phyloP scores from a whole-genome alignment of 495 filamentous ascomycete species.

The Aspergillus bridgeri region DNA sequence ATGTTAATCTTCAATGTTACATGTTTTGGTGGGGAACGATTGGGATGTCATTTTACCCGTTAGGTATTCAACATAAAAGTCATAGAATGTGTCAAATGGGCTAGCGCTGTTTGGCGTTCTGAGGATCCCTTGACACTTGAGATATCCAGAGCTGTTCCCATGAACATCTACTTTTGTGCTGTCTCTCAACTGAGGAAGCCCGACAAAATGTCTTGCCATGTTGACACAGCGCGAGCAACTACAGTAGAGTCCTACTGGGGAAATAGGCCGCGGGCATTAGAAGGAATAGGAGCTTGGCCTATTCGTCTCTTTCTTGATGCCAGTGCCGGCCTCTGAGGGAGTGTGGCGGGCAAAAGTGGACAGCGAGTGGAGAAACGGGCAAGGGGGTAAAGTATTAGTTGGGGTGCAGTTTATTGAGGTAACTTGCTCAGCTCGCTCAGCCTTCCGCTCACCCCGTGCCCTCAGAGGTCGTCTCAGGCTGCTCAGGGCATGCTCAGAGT shows the following conservation, averaged over 20 bases:
- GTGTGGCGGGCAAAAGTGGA: conserved; percentile 10
- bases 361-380: conserved; percentile 4
- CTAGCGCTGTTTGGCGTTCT: conserved; percentile 5
- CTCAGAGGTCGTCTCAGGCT: too few species aligned
- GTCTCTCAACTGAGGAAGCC: conserved; percentile 2
- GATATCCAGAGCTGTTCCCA: conserved; percentile 7
- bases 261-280: conserved; percentile 2
- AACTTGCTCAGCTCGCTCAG: too few species aligned
- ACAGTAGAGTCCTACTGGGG: conserved; percentile 8
- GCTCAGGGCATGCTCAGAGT: background rate
- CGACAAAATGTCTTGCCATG: conserved; percentile 6
- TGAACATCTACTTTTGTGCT: conserved; percentile 5
- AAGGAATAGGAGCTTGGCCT: conserved; percentile 7
- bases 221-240: conserved; percentile 7
- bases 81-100: conserved; percentile 7
- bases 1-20: conserved; percentile 9
- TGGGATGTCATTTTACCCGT: conserved; percentile 8
- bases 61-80: conserved; percentile 6
- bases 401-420: too few species aligned
- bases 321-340: conserved; percentile 2
- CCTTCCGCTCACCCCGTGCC: too few species aligned
- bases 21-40: conserved; percentile 6
- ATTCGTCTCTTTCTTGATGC: conserved; percentile 8
- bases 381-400: background rate
- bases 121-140: conserved; percentile 1